Percentiles rank a stretch among this genome's conserved stretches.
These are phyloP conservation scores for Remersonia thermophila DNA, from an alignment of 2,329 filamentous ascomycete genomes.

Conservation along the genomic window DNA sequence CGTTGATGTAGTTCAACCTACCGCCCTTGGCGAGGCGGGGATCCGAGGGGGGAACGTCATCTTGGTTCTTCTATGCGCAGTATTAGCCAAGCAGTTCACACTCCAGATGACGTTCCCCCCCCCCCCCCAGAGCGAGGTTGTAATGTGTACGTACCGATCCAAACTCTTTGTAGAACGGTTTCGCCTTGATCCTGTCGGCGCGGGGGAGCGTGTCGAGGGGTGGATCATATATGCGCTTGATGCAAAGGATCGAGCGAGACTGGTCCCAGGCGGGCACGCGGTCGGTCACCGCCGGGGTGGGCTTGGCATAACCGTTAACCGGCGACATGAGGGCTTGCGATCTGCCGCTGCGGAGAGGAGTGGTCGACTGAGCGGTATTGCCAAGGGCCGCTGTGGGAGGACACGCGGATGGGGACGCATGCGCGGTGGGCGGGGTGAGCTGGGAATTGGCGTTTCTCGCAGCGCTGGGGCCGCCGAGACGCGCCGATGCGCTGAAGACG, in stretches of 20 bases:
- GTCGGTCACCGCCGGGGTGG: conserved; percentile 20
- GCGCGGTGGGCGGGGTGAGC: conserved; percentile 38
- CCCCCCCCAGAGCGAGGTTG: conserved; percentile 28
- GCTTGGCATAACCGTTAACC: conserved; percentile 23
- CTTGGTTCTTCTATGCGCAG: conserved; percentile 48
- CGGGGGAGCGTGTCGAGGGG: conserved; percentile 38
- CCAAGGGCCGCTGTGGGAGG: conserved; percentile 29
- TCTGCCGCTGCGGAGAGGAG: conserved; percentile 34
- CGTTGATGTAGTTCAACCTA: conserved; percentile 53
- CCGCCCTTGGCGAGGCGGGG: conserved; percentile 66
- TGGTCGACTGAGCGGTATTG: conserved; percentile 45
- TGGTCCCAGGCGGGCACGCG: conserved; percentile 47
- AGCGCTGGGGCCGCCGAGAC: conserved; percentile 28
- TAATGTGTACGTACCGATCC: conserved; percentile 50
- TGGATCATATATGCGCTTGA: conserved; percentile 51
- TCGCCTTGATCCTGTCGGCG: conserved; percentile 42
- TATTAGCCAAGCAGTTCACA: conserved; percentile 45
- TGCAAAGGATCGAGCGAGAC: conserved; percentile 39
- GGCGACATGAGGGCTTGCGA: conserved; percentile 11
- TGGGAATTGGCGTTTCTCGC: conserved; percentile 33
- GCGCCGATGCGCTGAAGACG: conserved; percentile 46
- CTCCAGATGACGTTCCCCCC: conserved; percentile 51
- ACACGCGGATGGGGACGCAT: conserved; percentile 41
- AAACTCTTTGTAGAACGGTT: conserved; percentile 51
- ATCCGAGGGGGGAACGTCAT: conserved; percentile 68